These are phyloP conservation scores for Zymoseptoria brevis DNA, from an alignment of 2,329 filamentous ascomycete genomes.

Conservation along the genomic window DNA sequence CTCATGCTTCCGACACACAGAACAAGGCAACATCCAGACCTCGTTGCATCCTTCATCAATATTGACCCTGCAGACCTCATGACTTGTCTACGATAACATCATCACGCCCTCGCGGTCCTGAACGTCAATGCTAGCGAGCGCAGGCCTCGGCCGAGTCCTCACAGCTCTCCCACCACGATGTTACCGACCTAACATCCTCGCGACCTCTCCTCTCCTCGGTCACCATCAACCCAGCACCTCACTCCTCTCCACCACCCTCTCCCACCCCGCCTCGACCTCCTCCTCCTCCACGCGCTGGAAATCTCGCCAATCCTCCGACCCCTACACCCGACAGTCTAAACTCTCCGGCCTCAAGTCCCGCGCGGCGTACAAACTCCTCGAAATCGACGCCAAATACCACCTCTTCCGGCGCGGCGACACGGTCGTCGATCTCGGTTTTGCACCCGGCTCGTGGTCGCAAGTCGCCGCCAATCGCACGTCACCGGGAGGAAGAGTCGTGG, in stretches of 20 bases:
- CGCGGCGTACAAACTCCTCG: constrained; percentile 85
- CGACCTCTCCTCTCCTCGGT: neutral
- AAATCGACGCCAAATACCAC: constrained; percentile 76
- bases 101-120: constrained; percentile 1
- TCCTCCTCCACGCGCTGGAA: constrained; percentile 74
- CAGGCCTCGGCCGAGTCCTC: constrained; percentile 9
- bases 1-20: neutral
- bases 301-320: constrained; percentile 65
- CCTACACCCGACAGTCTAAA: constrained; percentile 65
- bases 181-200: neutral
- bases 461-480: constrained; percentile 73
- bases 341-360: constrained; percentile 77
- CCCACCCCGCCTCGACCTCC: constrained; percentile 24
- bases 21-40: neutral
- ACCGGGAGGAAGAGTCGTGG: constrained; percentile 66
- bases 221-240: neutral
- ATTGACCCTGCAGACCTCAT: neutral
- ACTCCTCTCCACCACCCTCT: neutral
- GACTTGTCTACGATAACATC: constrained; percentile 1
- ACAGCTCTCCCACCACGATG: neutral
- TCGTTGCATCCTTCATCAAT: neutral
- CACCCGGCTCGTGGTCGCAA: constrained; percentile 60
- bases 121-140: constrained; percentile 15
- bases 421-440: constrained; percentile 83
- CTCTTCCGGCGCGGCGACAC: constrained; percentile 76